Base-by-base conservation (phyloP, 306 rosid species). In the Heteromeles arbutifolia region DNA sequence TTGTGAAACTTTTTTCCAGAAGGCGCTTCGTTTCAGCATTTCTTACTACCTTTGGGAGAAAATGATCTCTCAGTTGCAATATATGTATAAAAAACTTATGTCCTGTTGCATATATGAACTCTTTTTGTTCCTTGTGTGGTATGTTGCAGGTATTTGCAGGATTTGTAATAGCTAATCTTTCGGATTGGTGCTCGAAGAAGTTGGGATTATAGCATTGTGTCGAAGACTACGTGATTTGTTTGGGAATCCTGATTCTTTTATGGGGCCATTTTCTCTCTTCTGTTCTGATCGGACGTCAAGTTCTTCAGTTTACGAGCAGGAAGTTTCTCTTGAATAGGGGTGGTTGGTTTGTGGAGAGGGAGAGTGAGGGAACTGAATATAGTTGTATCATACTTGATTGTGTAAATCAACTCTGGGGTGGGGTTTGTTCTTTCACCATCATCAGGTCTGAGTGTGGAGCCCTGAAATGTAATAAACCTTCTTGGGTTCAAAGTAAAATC, bases 161-260 rank as follows among this genome's bases (percentile, higher is more conserved):
- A 41, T 95, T 95, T 87, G 90, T 95, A 58, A 89, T 95, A 73
- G 99, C 99, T n/a, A 95, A 90, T 84, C 73, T 92, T 76, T 85
- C 97, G 48, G 96, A 85, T 29, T 84, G 90, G 93, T 61, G 74
- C 82, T 63, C 97, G 15, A 90, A 83, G 79, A 90, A 74, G 86
- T 72, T 86, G 82, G 90, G 90, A 34, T 75, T 95, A 75, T 95
- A 92, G 82, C 91, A 84, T 78, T 56, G 71, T 45, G 53, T 58
- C 56, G 26, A 25, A 24, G 44, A 26, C 43, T 74, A 10, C 31
- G 31, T 22, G 72, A 41, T 52, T 85, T 28, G 52, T 75, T 79
- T 73, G 69, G 80, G 32, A 12, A 74, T 45, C 41, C 65, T 71
- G 67, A 82, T 85, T 91, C 87, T 87, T 91, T 86, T 63, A 25